Evolutionary conservation across 345 rosid genomes (phyloP).

Genomic region (Schrenkiella parvula): DNA sequence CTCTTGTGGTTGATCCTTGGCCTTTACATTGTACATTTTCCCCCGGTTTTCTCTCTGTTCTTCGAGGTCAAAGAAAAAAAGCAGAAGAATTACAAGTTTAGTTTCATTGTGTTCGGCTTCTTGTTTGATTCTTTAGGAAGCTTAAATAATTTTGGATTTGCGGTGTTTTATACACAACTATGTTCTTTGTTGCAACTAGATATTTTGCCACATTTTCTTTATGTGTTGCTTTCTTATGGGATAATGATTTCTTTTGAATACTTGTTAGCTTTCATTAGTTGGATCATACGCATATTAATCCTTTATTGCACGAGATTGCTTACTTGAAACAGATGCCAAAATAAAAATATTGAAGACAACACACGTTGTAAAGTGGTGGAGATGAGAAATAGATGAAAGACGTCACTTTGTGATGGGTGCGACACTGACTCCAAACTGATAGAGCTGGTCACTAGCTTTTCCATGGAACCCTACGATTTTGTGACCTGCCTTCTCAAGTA

Average conservation of each 20-base stretch:
- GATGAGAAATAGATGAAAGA: background rate
- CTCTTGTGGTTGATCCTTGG: background rate
- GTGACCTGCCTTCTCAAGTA: background rate
- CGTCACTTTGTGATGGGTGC: background rate
- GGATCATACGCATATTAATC: background rate
- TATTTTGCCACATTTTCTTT: background rate
- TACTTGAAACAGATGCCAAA: background rate
- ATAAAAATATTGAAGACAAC: background rate
- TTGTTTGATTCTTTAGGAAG: background rate
- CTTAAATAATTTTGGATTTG: background rate
- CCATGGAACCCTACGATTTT: slow-evolving; percentile 22
- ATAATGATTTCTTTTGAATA: background rate
- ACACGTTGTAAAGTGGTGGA: background rate
- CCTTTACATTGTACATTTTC: background rate
- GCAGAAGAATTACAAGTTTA: background rate
- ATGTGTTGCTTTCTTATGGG: background rate
- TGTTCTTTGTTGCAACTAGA: background rate
- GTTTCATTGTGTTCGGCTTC: background rate
- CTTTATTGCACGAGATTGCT: background rate
- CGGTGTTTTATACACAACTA: background rate
- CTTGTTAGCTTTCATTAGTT: background rate
- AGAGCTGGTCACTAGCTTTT: background rate
- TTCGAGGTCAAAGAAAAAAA: background rate
- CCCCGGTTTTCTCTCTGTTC: background rate
- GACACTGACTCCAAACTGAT: slow-evolving; percentile 5